A percentile compares a stretch with the other conserved stretches of the same genome.
Conservation (phyloP, 2,329 filamentous ascomycete genomes). For the Exophiala viscosa region DNA sequence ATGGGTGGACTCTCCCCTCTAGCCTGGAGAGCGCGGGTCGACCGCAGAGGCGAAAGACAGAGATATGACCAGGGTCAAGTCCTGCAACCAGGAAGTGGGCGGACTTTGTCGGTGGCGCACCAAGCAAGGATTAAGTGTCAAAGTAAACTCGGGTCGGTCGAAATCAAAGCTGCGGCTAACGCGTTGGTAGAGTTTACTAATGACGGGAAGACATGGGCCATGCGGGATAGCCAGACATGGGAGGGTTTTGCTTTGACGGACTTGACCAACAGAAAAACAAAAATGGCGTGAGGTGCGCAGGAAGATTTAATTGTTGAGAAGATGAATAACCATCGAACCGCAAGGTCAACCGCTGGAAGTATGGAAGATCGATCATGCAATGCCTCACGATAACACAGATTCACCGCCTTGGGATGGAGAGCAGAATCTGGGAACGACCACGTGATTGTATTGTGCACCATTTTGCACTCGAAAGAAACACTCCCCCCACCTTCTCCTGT, state of each 20-base stretch:
- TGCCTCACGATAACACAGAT: no score
- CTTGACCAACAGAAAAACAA: not conserved
- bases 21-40: constrained; percentile 21
- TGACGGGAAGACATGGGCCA: constrained; percentile 12
- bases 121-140: constrained; percentile 17
- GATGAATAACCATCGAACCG: no score
- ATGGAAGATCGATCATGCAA: no score
- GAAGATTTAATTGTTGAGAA: not conserved
- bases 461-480: no score
- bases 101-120: constrained; percentile 18
- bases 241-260: no score
- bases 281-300: not conserved
- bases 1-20: constrained; percentile 6
- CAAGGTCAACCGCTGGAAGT: no score
- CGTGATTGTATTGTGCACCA: no score
- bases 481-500: no score
- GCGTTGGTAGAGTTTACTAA: constrained; percentile 15
- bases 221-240: not conserved
- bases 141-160: constrained; percentile 8
- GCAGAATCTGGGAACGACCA: no score
- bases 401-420: no score
- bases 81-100: constrained; percentile 18
- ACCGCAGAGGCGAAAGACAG: constrained; percentile 18
- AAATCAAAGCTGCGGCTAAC: constrained; percentile 22
- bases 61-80: constrained; percentile 17